Evolutionary conservation across 148 eudicot genomes (phyloP), one percentile per base, ranked within the genome.

Genomic region (Nepenthes gracilis): DNA sequence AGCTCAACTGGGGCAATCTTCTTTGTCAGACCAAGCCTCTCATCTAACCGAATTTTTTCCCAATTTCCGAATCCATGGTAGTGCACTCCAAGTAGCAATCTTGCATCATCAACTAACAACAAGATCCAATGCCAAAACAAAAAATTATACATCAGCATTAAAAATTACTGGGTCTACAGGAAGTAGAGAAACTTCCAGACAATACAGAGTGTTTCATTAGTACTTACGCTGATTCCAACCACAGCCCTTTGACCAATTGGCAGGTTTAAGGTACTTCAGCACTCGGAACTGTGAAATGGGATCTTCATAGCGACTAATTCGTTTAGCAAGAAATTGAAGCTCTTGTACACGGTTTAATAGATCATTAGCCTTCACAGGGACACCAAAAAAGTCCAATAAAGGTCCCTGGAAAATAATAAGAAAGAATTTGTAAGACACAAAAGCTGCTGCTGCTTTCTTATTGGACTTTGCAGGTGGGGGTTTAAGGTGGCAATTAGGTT

Each of bases 161-260:
- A 47, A 51, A 10, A 57, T 5, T 57, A 35, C 23, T 23, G 23
- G 23, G 23, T 23, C 23, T 23, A 23, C 23, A 23, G 23, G 23
- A 23, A 23, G 23, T 23, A 23, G 23, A 23, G 23, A 23, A 23
- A 23, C 23, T 23, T 23, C 23, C 0, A 23, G 23, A 57, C 52
- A 78, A 85, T 65, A 49, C 13, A 49, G 15, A 12, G 15, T 2
- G 15, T 11, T 2, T 11, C 53, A 49, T 49, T 11, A 11, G 2
- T 74, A 94, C 99, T 86, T 72, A 23, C 23, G 23, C 23, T 89
- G 99, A 68, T 94, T 94, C 99, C 99, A 94, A 12, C 99, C 99
- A 78, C 99, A 94, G 59, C 99, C 99, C 76, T 89, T 89, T 32
- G 99, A 86, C 99, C 99, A 94, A 60, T 95, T 89, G 40, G 99